These are phyloP conservation scores for Knoxia roxburghii DNA, from an alignment of 257 asterid species.

Conservation along the genomic window DNA sequence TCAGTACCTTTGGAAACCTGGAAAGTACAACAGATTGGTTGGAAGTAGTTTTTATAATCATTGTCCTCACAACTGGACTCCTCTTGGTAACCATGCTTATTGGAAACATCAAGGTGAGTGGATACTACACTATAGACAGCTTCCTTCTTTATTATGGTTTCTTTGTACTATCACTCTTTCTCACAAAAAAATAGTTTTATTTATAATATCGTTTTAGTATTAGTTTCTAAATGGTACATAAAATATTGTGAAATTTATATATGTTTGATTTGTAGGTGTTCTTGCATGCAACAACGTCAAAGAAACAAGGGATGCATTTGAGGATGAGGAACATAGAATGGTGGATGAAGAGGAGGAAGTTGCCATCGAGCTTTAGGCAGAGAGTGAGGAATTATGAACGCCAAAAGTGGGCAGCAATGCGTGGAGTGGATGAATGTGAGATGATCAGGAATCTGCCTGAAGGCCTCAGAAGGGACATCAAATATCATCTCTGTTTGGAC, in stretches of 20 bases:
- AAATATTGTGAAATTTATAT: not conserved
- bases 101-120: constrained; percentile 88
- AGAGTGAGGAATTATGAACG: constrained; percentile 84
- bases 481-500: constrained; percentile 88
- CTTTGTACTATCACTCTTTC: too few relatives aligned
- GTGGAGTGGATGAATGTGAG: constrained; percentile 89
- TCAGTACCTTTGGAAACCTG: constrained; percentile 87
- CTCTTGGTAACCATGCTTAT: constrained; percentile 90
- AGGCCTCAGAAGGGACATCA: constrained; percentile 86
- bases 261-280: constrained; percentile 46
- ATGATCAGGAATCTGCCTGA: constrained; percentile 88
- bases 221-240: not conserved
- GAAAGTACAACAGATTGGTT: constrained; percentile 98
- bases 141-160: not conserved
- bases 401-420: constrained; percentile 95
- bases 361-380: constrained; percentile 60
- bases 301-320: constrained; percentile 95
- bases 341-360: constrained; percentile 90
- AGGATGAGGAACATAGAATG: constrained; percentile 94
- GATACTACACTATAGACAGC: too few relatives aligned
- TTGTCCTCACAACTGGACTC: constrained; percentile 86
- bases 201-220: too few relatives aligned
- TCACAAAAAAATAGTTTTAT: too few relatives aligned
- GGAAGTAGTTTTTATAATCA: constrained; percentile 79
- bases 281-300: constrained; percentile 92